Evolutionary conservation across 2,329 filamentous ascomycete genomes (phyloP), one percentile per base, ranked within the genome.

Genomic region (Cadophora sp.): DNA sequence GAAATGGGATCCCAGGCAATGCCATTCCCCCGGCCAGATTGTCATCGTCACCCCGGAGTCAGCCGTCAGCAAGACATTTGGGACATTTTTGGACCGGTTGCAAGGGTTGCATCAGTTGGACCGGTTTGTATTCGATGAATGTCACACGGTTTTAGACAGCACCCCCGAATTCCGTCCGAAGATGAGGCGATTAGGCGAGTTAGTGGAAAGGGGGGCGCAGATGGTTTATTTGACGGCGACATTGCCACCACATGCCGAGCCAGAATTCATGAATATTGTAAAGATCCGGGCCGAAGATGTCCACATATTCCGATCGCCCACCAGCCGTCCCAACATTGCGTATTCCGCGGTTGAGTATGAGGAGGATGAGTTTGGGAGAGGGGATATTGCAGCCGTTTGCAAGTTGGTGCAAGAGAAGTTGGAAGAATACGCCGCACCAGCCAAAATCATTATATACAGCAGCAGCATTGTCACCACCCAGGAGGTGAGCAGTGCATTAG

Each of bases 251-350:
- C 48, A 66, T 66, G 34, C 46, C 31, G 48, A 66, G 58, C 43
- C 58, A 27, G 56, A 66, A 40, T 60, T 62, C 43, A 66, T 66
- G 48, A 62, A 50, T 55, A 66, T 66, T 37, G 56, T 66, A 27
- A 55, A 31, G 56, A 62, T 60, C 29, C 12, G 26, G 26, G 56
- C 43, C 31, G 55, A 66, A 11, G 55, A 60, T 61, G 40, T 66
- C 46, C 29, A 64, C 34, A 64, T 64, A 24, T 64, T 64, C 29
- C 50, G 62, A n/a, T 22, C 48, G 8, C 46, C 27, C 19, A 64
- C 46, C 34, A 64, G 31, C 50, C 62, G 62, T 64, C 31, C 46
- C 4, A 64, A 64, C 31, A 64, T 64, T 64, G 34, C 29, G 50
- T 64, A 64, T 64, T 64, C 34, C 62, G 62, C 29, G 24, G 62